Evolutionary conservation across 2,329 filamentous ascomycete genomes (phyloP).

Genomic region (Aureobasidium sp.): DNA sequence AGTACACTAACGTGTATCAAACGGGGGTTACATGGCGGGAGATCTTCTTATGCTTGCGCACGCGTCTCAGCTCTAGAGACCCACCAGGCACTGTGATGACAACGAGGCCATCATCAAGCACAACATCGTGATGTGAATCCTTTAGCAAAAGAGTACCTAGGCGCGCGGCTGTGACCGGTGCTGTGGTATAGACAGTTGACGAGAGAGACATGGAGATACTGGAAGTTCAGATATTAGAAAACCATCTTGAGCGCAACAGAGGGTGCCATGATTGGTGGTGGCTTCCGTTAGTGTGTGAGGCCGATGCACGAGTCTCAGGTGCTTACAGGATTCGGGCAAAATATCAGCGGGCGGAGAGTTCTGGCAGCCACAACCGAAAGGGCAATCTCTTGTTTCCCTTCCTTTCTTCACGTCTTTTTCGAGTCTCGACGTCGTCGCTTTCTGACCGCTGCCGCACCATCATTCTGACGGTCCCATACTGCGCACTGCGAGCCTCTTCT

Average conservation of each 20-base stretch:
- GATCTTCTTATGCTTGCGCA: slow-evolving; percentile 8
- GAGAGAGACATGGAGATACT: not conserved
- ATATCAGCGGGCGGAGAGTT: slow-evolving; percentile 6
- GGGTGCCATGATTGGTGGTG: not conserved
- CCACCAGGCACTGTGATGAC: not conserved
- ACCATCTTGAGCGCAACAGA: slow-evolving; percentile 7
- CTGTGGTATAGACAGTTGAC: not conserved
- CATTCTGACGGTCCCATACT: not conserved
- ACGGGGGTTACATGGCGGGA: slow-evolving; percentile 8
- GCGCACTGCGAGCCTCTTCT: not conserved
- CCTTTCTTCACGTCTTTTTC: not conserved
- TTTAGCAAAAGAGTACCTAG: not conserved
- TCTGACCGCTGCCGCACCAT: slow-evolving; percentile 10
- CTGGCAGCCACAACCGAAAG: slow-evolving; percentile 9
- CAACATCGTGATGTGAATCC: not conserved
- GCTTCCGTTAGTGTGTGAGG: slow-evolving; percentile 6
- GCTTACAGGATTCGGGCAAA: not conserved
- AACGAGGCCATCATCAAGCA: not conserved
- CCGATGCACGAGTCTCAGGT: slow-evolving; percentile 6
- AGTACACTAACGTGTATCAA: slow-evolving; percentile 9
- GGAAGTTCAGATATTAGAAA: not conserved
- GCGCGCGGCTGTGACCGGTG: not conserved
- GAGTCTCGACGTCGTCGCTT: slow-evolving; percentile 7
- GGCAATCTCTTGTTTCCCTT: slow-evolving; percentile 5
- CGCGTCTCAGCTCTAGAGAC: not conserved